A percentile compares a stretch with the other conserved stretches of the same genome.
Conservation (phyloP, 805 yeast species). For the Wickerhamomyces tratensis region DNA sequence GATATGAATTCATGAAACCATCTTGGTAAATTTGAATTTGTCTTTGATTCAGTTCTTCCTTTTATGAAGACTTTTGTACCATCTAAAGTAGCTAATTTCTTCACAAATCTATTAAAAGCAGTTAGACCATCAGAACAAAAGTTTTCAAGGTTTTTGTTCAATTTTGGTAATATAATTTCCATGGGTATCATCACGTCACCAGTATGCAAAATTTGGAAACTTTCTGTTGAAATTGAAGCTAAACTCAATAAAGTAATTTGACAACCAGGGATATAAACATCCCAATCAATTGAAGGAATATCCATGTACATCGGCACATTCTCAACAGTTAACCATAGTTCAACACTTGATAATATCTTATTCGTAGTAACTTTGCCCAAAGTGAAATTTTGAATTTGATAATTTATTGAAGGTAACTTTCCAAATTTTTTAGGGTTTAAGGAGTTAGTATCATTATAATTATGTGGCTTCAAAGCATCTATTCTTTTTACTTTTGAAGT, state of each 20-base stretch:
- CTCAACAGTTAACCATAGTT: background rate
- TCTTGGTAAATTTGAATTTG: constrained; percentile 8
- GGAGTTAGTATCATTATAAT: background rate
- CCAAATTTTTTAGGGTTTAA: too few relatives aligned
- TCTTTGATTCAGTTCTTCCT: constrained; percentile 4
- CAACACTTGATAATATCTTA: background rate
- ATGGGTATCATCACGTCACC: background rate
- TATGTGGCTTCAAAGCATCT: background rate
- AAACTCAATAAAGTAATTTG: constrained; percentile 4
- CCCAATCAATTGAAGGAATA: constrained; percentile 11
- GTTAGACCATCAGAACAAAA: constrained; percentile 12
- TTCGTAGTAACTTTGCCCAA: background rate
- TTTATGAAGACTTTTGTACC: constrained; percentile 3
- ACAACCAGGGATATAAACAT: constrained; percentile 10
- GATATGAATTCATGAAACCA: constrained; percentile 8
- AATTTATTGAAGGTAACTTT: too few relatives aligned
- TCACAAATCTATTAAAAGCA: constrained; percentile 9
- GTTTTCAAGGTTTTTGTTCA: constrained; percentile 2
- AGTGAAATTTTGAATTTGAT: background rate
- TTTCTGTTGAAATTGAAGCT: constrained; percentile 1
- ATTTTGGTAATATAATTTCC: constrained; percentile 1
- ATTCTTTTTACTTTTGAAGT: background rate
- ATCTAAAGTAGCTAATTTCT: constrained; percentile 1
- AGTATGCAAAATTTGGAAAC: background rate
- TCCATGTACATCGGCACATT: background rate